phyloP scores from a whole-genome alignment of 306 rosid genomes.

The Dicorynia guianensis region DNA sequence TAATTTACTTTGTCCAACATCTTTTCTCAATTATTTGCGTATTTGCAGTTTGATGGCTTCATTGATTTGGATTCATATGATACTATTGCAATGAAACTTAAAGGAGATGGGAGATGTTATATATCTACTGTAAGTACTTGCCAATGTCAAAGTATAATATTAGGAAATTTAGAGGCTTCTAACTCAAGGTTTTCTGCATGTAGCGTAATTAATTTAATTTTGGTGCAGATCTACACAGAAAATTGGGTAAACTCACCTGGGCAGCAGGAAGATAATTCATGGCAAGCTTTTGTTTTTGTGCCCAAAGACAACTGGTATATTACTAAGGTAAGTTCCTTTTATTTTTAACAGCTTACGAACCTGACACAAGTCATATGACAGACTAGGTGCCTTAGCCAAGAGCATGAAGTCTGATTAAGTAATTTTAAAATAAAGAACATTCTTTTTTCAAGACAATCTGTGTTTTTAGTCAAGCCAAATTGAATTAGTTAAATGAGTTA shows the following conservation, averaged over 20 bases:
- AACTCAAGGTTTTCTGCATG: constrained; percentile 25
- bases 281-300: constrained; percentile 67
- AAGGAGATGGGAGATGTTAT: constrained; percentile 91
- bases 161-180: constrained; percentile 17
- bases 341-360: constrained; percentile 30
- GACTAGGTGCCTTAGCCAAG: background rate
- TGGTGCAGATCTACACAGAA: constrained; percentile 79
- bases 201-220: constrained; percentile 2
- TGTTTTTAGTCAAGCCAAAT: too few relatives aligned
- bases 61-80: constrained; percentile 88
- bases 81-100: constrained; percentile 82
- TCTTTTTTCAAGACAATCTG: too few relatives aligned
- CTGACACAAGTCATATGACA: background rate
- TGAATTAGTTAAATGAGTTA: constrained; percentile 9
- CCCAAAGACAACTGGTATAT: constrained; percentile 74
- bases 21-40: constrained; percentile 21
- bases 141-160: constrained; percentile 19
- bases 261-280: constrained; percentile 67
- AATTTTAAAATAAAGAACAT: background rate
- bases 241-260: constrained; percentile 77
- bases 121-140: constrained; percentile 82
- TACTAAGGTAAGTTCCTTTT: constrained; percentile 63
- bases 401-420: too few relatives aligned
- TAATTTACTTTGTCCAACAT: constrained; percentile 24
- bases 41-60: constrained; percentile 82